These are phyloP conservation scores for Candida schatavii DNA, from an alignment of 805 yeast species.

Conservation along the genomic window DNA sequence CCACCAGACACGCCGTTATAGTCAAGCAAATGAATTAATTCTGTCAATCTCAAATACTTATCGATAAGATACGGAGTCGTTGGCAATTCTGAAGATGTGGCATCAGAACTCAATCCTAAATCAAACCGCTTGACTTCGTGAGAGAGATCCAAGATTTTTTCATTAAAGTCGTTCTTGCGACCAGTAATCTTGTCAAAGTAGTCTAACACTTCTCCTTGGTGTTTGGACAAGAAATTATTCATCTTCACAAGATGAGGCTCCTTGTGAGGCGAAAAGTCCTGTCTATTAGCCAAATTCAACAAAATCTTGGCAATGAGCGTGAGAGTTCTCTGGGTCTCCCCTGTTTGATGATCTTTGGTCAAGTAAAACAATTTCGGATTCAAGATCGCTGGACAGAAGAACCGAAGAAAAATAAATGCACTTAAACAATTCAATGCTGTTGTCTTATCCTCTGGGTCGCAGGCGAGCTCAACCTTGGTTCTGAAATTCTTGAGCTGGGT, in stretches of 20 bases:
- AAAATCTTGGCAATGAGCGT: slow-evolving; percentile 79
- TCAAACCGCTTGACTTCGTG: slow-evolving; percentile 58
- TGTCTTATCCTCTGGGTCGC: slow-evolving; percentile 51
- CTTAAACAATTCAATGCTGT: slow-evolving; percentile 71
- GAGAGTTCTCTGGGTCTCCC: slow-evolving; percentile 70
- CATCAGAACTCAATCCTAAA: slow-evolving; percentile 49
- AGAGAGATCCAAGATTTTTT: slow-evolving; percentile 54
- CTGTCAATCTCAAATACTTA: slow-evolving; percentile 57
- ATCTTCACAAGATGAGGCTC: slow-evolving; percentile 75
- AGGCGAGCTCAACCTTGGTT: slow-evolving; percentile 58
- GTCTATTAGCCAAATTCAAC: slow-evolving; percentile 75
- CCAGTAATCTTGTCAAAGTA: slow-evolving; percentile 74
- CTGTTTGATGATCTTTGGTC: slow-evolving; percentile 66
- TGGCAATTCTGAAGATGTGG: slow-evolving; percentile 56
- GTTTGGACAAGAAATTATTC: slow-evolving; percentile 64
- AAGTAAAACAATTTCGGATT: slow-evolving; percentile 85
- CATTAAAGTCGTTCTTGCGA: slow-evolving; percentile 62
- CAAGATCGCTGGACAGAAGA: slow-evolving; percentile 75
- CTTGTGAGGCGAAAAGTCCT: slow-evolving; percentile 68
- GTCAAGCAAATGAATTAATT: slow-evolving; percentile 50
- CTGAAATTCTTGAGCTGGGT: slow-evolving; percentile 62
- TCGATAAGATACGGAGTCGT: slow-evolving; percentile 69
- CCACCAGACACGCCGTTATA: slow-evolving; percentile 8
- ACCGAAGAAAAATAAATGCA: slow-evolving; percentile 72
- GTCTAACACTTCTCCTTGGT: slow-evolving; percentile 56